Evolutionary conservation across 2,329 filamentous ascomycete genomes (phyloP).

Genomic region (Trichoderma oligosporum): DNA sequence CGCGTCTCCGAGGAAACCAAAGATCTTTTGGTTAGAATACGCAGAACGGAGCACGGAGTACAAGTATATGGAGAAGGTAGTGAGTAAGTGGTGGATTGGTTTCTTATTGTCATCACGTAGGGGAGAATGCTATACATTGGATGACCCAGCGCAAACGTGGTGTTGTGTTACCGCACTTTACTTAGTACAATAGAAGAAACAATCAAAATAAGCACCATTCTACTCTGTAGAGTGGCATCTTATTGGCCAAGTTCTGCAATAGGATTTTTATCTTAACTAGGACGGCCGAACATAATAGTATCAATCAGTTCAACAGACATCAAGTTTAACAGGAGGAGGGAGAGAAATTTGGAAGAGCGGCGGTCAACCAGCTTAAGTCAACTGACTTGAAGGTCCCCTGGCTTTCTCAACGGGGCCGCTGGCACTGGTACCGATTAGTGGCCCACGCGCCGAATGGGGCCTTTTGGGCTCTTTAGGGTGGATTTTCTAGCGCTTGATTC

Average conservation of each 20-base stretch:
- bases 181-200: too few species aligned
- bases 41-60: too few species aligned
- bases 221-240: too few species aligned
- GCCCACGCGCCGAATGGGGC: conserved; percentile 1
- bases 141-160: too few species aligned
- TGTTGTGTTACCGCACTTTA: too few species aligned
- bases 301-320: too few species aligned
- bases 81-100: not conserved
- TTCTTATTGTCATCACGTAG: not conserved
- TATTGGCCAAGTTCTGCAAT: too few species aligned
- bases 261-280: too few species aligned
- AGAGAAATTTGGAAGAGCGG: not conserved
- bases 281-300: too few species aligned
- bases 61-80: not conserved
- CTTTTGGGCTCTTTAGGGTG: not conserved
- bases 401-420: not conserved
- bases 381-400: not conserved
- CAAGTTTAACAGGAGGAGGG: not conserved
- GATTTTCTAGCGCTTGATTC: conserved; percentile 6
- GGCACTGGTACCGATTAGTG: conserved; percentile 9
- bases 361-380: not conserved
- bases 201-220: not conserved
- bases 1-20: not conserved
- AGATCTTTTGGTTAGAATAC: not conserved
- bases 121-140: too few species aligned